Base-by-base conservation (phyloP, 2,329 filamentous ascomycete species). In the Pleurostoma richardsiae region DNA sequence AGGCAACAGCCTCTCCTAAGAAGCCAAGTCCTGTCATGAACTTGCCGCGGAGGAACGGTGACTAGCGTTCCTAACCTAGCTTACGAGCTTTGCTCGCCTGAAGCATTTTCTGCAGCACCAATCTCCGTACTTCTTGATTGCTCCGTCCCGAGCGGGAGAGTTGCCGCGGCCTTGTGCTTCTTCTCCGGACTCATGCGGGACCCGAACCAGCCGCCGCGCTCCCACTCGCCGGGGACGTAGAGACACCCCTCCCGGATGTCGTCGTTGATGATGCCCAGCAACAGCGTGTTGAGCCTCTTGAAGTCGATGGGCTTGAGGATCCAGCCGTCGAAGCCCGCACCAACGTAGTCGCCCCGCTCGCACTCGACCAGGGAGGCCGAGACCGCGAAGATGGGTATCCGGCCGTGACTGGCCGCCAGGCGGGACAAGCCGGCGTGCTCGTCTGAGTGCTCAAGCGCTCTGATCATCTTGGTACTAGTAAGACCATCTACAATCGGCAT, bases 401-500 rank as follows among this genome's bases (percentile, higher is more conserved):
- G 79, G 28, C 81, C 79, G 44, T 89, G 86, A 2, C 69, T 61
- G 1, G 66, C 58, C 3, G 83, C 83, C 46, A 83, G 69, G 1
- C 67, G 56, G 1, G 87, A 90, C 29, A 86, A 72, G 0, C 69
- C 67, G 5, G 56, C 59, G 40, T 77, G 66, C 2, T 67, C 44
- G 56, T 59, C 41, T 41, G 73, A 63, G 70, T 78, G 77, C 60
- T 95, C 90, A 45, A 77, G 83, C 0, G 81, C 82, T 29, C 90
- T 77, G 51, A 95, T 95, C 77, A 90, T 86, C 64, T 89, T 90
- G 0, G 90, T 87, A 11, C 89, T 90, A 3, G 78, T 82, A 29
- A 91, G 75, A 10, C 90, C 90, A 59, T 95, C 89, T 4, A 95
- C 86, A 30, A 95, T 94, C 19, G 90, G 90, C 90, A 96, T 95